Conservation (phyloP, 2,329 filamentous ascomycete species). For the Colletotrichum sp. region DNA sequence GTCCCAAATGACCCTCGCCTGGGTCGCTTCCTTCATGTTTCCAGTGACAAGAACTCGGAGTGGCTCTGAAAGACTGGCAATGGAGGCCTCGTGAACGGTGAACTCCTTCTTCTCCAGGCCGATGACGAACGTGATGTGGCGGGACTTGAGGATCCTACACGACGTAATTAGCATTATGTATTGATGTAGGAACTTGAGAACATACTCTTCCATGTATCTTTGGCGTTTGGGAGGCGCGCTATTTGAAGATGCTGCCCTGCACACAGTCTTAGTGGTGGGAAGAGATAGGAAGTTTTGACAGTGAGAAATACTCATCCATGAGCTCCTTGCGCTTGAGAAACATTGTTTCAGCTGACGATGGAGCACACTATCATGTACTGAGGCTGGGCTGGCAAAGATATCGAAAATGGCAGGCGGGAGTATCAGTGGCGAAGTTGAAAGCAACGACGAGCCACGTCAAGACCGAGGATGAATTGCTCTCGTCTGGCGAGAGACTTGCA, state of each 20-base stretch:
- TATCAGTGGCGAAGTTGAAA: too few relatives aligned
- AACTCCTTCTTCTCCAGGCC: background rate
- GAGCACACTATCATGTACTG: too few relatives aligned
- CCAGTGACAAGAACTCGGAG: background rate
- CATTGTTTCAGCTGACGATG: background rate
- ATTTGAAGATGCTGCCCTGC: background rate
- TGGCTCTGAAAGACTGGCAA: background rate
- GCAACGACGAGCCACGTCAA: too few relatives aligned
- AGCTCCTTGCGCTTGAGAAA: background rate
- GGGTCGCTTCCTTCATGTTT: background rate
- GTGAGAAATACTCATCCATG: background rate
- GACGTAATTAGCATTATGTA: fast-evolving
- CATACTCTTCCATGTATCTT: background rate
- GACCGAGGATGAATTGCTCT: too few relatives aligned
- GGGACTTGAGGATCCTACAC: background rate
- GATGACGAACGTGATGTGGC: background rate
- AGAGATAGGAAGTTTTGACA: background rate
- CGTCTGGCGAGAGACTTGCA: too few relatives aligned
- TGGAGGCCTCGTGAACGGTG: background rate
- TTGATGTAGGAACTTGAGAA: fast-evolving
- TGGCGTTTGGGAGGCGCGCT: background rate
- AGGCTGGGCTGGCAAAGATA: too few relatives aligned
- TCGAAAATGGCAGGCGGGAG: too few relatives aligned
- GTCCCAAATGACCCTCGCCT: background rate
- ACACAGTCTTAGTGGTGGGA: background rate